These are phyloP conservation scores for Terana coerulea DNA, from an alignment of 768 basidiomycete genomes.

Conservation along the genomic window DNA sequence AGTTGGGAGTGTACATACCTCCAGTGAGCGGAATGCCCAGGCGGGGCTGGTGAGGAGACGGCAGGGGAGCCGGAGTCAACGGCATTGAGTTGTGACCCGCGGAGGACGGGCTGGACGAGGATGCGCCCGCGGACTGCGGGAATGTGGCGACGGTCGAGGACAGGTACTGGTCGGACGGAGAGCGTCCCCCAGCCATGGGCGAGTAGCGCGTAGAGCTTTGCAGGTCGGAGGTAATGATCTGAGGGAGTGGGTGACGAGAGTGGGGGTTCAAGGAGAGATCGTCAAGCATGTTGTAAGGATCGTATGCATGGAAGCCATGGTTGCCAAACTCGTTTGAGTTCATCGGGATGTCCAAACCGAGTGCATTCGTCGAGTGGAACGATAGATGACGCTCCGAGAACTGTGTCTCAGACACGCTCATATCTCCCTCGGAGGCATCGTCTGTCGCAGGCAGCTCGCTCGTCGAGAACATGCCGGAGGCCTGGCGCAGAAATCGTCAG, in stretches of 20 bases:
- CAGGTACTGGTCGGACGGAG: too few species aligned
- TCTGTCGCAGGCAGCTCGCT: too few species aligned
- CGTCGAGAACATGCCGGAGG: too few species aligned
- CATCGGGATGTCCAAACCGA: constrained; percentile 2
- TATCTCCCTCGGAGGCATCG: too few species aligned
- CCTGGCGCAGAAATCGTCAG: too few species aligned
- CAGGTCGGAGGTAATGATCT: constrained; percentile 9
- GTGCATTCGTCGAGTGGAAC: not conserved
- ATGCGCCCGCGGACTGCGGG: constrained; percentile 2
- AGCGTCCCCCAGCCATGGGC: too few species aligned
- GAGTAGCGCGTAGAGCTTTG: not conserved
- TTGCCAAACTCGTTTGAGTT: not conserved
- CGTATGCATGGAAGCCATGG: not conserved
- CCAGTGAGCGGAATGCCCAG: not conserved
- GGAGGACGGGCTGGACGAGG: constrained; percentile 5
- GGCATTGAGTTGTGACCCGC: not conserved
- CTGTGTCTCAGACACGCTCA: too few species aligned
- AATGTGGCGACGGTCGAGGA: too few species aligned
- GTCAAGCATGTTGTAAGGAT: not conserved
- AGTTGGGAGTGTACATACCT: not conserved
- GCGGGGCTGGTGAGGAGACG: not conserved
- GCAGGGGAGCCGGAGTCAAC: constrained; percentile 5
- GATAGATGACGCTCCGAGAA: too few species aligned
- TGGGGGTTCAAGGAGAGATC: not conserved
- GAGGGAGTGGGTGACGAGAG: not conserved